Evolutionary conservation across 148 eudicot species (phyloP).

Genomic region (Chenopodium quinoa): DNA sequence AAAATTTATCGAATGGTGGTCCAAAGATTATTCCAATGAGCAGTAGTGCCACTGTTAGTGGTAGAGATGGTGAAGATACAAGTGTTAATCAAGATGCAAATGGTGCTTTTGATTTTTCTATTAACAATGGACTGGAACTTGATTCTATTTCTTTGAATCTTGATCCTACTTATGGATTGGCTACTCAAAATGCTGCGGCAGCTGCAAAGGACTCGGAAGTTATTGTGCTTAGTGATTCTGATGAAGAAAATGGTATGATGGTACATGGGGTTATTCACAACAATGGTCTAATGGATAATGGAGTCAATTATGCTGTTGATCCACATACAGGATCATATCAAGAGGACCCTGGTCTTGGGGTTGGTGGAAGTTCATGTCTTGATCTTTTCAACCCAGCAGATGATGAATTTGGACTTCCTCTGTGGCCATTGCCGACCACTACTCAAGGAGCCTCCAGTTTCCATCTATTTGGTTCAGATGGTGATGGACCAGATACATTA

Average conservation of each 20-base stretch:
- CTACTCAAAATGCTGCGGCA: constrained; percentile 34
- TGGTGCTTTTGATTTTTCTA: constrained; percentile 42
- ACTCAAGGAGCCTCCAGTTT: constrained; percentile 62
- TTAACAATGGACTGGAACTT: constrained; percentile 47
- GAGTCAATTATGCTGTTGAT: constrained; percentile 37
- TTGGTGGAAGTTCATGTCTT: constrained; percentile 53
- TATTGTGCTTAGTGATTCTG: constrained; percentile 78
- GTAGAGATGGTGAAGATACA: constrained; percentile 52
- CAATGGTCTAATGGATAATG: constrained; percentile 31
- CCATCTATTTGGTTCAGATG: constrained; percentile 78
- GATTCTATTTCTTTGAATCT: constrained; percentile 50
- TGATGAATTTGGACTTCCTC: constrained; percentile 61
- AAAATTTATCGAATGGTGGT: constrained; percentile 32
- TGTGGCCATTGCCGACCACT: constrained; percentile 71
- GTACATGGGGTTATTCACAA: constrained; percentile 27
- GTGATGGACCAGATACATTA: constrained; percentile 53
- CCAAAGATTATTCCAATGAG: constrained; percentile 54
- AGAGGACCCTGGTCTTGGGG: constrained; percentile 53
- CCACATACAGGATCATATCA: constrained; percentile 55
- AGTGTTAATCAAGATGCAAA: constrained; percentile 62
- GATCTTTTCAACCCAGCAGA: constrained; percentile 56
- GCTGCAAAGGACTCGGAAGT: constrained; percentile 43
- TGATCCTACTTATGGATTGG: constrained; percentile 37
- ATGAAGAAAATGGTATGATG: constrained; percentile 53
- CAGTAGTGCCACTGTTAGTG: constrained; percentile 67